A percentile compares a stretch with the other conserved stretches of the same genome.
These are phyloP conservation scores for Pythium monospermum DNA, from an alignment of 352 stramenopile genomes.

Conservation along the genomic window DNA sequence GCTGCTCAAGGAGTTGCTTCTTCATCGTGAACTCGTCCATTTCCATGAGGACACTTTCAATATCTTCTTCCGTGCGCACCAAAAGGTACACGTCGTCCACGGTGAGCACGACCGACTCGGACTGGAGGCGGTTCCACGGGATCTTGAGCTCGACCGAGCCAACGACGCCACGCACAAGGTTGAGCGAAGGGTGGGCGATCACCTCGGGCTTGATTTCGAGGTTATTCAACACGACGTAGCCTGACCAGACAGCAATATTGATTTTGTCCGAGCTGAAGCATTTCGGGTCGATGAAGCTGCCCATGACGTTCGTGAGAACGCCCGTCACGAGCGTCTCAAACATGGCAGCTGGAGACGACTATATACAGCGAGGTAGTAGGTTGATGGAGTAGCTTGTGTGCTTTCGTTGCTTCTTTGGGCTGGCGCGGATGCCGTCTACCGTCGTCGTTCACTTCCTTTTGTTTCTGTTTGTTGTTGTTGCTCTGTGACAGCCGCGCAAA, in stretches of 20 bases:
- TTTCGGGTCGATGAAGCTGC: constrained; percentile 81
- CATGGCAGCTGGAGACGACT: constrained; percentile 28
- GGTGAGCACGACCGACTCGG: constrained; percentile 82
- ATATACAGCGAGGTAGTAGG: background rate
- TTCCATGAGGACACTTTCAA: constrained; percentile 65
- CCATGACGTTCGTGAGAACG: constrained; percentile 79
- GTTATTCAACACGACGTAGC: constrained; percentile 78
- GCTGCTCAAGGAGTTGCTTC: constrained; percentile 77
- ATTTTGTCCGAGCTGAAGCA: constrained; percentile 89
- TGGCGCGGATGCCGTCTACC: background rate
- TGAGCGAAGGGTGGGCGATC: constrained; percentile 54
- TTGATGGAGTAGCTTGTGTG: background rate
- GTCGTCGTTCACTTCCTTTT: background rate
- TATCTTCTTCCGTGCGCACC: constrained; percentile 72
- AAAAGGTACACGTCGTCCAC: constrained; percentile 85
- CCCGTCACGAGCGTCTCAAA: constrained; percentile 86
- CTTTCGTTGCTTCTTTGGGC: background rate
- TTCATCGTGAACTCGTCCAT: constrained; percentile 82
- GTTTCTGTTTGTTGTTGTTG: constrained; percentile 1
- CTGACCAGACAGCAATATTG: constrained; percentile 83
- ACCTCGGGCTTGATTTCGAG: constrained; percentile 79
- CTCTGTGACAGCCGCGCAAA: background rate
- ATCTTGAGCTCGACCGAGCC: constrained; percentile 89
- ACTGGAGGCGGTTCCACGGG: constrained; percentile 85
- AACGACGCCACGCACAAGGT: constrained; percentile 71